Evolutionary conservation across 2,329 filamentous ascomycete species (phyloP).

Genomic region (Endocalyx cinctus): DNA sequence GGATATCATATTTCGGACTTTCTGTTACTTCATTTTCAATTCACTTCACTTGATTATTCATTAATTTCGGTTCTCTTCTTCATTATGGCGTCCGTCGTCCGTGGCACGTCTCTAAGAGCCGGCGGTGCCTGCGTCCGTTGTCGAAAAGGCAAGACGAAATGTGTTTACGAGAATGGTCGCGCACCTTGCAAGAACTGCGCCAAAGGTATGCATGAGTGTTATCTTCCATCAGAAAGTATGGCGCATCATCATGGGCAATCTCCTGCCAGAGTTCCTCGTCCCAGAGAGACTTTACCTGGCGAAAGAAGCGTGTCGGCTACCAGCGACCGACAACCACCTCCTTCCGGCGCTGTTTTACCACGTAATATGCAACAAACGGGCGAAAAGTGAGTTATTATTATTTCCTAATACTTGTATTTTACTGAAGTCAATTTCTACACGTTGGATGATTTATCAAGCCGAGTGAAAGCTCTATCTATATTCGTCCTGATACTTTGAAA

Average conservation of each 20-base stretch:
- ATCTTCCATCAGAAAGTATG: constrained; percentile 56
- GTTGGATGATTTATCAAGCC: no score
- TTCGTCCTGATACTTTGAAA: no score
- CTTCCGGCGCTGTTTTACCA: constrained; percentile 36
- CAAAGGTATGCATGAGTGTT: constrained; percentile 61
- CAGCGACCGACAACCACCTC: constrained; percentile 41
- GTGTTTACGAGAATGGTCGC: constrained; percentile 58
- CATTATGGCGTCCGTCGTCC: constrained; percentile 45
- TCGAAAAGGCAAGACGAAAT: constrained; percentile 61
- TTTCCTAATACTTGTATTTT: constrained; percentile 6
- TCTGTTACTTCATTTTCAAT: constrained; percentile 7
- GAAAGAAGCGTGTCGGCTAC: constrained; percentile 42
- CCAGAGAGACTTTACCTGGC: constrained; percentile 51
- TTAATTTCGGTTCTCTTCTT: constrained; percentile 4
- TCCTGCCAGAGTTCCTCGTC: constrained; percentile 48
- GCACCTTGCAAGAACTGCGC: constrained; percentile 61
- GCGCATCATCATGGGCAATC: constrained; percentile 56
- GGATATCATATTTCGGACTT: constrained; percentile 22
- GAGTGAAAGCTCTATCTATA: no score
- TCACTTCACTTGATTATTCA: constrained; percentile 4
- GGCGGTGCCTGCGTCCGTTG: constrained; percentile 59
- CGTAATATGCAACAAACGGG: constrained; percentile 42
- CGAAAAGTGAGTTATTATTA: constrained; percentile 49
- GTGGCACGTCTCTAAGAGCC: constrained; percentile 56
- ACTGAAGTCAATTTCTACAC: constrained; percentile 5